Percentiles rank a stretch among this genome's conserved stretches.
phyloP scores from a whole-genome alignment of 2,329 filamentous ascomycete genomes.

The Cryphonectria nitschkei region DNA sequence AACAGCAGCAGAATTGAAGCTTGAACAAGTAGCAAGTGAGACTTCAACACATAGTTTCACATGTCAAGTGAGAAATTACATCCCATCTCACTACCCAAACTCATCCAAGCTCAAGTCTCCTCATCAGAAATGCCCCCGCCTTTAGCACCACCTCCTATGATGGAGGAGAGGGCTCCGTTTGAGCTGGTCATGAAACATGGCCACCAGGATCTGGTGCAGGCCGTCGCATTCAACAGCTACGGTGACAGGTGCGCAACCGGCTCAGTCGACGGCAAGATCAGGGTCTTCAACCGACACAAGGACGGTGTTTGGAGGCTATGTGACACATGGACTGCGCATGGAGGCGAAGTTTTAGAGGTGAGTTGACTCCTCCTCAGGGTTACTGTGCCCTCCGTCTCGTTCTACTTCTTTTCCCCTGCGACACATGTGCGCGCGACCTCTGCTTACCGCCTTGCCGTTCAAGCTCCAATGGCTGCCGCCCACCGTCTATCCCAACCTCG shows the following conservation, averaged over 20 bases:
- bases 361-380: slow-evolving; percentile 35
- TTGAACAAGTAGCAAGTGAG: not conserved
- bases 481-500: slow-evolving; percentile 80
- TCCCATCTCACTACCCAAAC: not conserved
- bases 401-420: not conserved
- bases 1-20: not conserved
- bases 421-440: not conserved
- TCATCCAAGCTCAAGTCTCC: not conserved
- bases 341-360: slow-evolving; percentile 87
- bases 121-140: slow-evolving; percentile 33
- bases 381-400: slow-evolving; percentile 6
- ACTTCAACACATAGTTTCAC: not conserved
- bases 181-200: slow-evolving; percentile 71
- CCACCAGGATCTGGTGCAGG: slow-evolving; percentile 79
- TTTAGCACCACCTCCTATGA: slow-evolving; percentile 36
- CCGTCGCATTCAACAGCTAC: slow-evolving; percentile 88
- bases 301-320: slow-evolving; percentile 77
- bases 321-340: slow-evolving; percentile 89
- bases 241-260: slow-evolving; percentile 90
- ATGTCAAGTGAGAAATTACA: slow-evolving; percentile 1
- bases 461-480: slow-evolving; percentile 93
- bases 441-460: slow-evolving; percentile 30
- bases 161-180: slow-evolving; percentile 53
- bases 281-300: slow-evolving; percentile 84
- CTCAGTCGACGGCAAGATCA: slow-evolving; percentile 89